Percentiles rank a stretch among this genome's conserved stretches.
phyloP scores from a whole-genome alignment of 2,329 filamentous ascomycete species.

The Hyphodiscus sp. region DNA sequence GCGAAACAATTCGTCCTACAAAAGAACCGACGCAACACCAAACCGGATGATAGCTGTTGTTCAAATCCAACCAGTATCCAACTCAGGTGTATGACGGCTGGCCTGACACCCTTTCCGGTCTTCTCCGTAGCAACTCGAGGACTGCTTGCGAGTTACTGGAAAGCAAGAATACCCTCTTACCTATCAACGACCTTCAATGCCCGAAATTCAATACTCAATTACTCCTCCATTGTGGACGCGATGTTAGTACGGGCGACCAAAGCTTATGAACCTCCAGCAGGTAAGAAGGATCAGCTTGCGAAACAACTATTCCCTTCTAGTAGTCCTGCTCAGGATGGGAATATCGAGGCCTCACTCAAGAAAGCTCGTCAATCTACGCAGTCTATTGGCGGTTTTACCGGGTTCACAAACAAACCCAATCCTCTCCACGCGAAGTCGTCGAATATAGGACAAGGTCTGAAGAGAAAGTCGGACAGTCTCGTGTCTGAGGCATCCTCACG shows the following conservation, averaged over 20 bases:
- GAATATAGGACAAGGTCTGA: conserved; percentile 16
- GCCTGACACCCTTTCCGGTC: conserved; percentile 19
- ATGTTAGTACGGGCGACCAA: conserved; percentile 31
- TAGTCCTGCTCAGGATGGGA: conserved; percentile 40
- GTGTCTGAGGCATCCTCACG: conserved; percentile 6
- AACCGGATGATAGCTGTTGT: not conserved
- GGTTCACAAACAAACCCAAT: conserved; percentile 21
- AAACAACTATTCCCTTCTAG: conserved; percentile 54
- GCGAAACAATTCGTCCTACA: not conserved
- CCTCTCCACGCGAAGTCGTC: conserved; percentile 17
- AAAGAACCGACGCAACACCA: not conserved
- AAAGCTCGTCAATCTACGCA: conserved; percentile 35
- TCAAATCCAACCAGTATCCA: not conserved
- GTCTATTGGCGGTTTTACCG: conserved; percentile 31
- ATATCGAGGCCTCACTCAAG: conserved; percentile 46
- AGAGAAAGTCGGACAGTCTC: conserved; percentile 3
- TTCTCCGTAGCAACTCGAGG: conserved; percentile 21
- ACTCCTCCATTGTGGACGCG: conserved; percentile 28
- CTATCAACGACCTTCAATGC: conserved; percentile 16
- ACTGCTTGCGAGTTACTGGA: conserved; percentile 25
- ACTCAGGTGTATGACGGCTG: conserved; percentile 29
- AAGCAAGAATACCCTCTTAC: conserved; percentile 13
- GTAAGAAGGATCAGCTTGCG: conserved; percentile 22
- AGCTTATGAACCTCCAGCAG: conserved; percentile 10
- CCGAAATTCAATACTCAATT: conserved; percentile 7